phyloP scores from a whole-genome alignment of 2,329 filamentous ascomycete species.

The Arachnomyces sp. region DNA sequence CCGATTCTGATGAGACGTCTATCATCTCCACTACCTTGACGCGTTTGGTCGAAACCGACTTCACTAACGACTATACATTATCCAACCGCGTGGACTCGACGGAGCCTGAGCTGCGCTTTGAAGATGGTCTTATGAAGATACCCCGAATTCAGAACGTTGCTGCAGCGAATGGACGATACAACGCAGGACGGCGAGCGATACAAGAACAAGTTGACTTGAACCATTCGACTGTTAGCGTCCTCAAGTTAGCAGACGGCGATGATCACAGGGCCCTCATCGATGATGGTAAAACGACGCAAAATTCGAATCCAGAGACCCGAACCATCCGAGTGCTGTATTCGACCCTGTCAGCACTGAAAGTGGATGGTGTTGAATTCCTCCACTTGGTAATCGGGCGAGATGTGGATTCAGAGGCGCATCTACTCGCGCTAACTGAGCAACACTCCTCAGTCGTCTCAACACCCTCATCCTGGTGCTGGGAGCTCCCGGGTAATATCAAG shows the following conservation, averaged over 20 bases:
- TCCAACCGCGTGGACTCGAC: neutral
- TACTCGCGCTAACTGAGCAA: neutral
- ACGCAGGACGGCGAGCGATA: slow-evolving; percentile 1
- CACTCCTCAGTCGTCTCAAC: neutral
- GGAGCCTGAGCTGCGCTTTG: neutral
- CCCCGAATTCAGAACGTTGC: neutral
- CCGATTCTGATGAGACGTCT: neutral
- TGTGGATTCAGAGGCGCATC: neutral
- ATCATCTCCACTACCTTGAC: slow-evolving; percentile 1
- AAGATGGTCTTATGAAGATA: slow-evolving; percentile 4
- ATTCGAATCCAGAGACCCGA: no score
- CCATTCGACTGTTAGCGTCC: neutral
- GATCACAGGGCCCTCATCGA: no score
- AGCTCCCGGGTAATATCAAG: neutral
- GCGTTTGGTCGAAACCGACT: neutral
- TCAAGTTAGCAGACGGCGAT: neutral
- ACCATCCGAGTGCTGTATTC: neutral
- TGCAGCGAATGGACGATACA: slow-evolving; percentile 1
- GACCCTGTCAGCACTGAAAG: neutral
- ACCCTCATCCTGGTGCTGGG: neutral
- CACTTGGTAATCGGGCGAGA: slow-evolving; percentile 2
- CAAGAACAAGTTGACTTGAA: neutral
- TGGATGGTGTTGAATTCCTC: slow-evolving; percentile 1
- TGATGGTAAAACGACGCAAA: no score
- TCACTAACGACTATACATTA: neutral